Conservation (phyloP, 1,284 basidiomycete genomes). For the Rhodotorula sp. region DNA sequence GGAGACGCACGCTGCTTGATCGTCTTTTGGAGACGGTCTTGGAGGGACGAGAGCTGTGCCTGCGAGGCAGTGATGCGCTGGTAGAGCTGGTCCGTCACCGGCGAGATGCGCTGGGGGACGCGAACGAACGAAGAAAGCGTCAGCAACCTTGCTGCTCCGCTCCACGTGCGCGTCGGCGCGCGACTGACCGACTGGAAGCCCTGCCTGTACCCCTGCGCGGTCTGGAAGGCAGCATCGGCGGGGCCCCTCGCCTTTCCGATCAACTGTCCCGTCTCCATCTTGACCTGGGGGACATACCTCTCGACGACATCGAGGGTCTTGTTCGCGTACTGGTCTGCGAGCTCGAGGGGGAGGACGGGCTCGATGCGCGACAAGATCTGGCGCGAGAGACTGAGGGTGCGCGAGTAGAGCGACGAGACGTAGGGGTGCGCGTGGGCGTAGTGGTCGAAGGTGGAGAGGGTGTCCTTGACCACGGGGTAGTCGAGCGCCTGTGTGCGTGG, state of each 20-base stretch:
- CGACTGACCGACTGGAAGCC: conserved; percentile 27
- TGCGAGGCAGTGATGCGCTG: conserved; percentile 22
- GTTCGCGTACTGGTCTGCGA: conserved; percentile 37
- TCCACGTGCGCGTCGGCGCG: too few species aligned
- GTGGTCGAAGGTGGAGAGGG: conserved; percentile 27
- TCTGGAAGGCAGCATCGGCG: conserved; percentile 27
- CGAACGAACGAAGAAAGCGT: background rate
- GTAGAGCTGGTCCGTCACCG: conserved; percentile 23
- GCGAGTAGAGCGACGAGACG: conserved; percentile 27
- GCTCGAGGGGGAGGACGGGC: conserved; percentile 33
- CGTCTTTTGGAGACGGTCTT: conserved; percentile 26
- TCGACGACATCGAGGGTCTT: conserved; percentile 33
- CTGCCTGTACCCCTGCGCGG: conserved; percentile 21
- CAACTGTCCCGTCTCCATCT: conserved; percentile 29
- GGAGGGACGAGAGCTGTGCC: conserved; percentile 25
- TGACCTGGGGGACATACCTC: conserved; percentile 35
- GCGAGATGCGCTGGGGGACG: conserved; percentile 21
- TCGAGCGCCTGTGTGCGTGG: conserved; percentile 12
- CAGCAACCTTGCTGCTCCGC: background rate
- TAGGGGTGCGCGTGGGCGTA: conserved; percentile 23
- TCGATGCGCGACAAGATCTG: conserved; percentile 27
- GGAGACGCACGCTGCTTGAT: conserved; percentile 22
- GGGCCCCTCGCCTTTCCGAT: conserved; percentile 20
- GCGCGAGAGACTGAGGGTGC: conserved; percentile 10
- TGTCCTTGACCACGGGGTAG: conserved; percentile 39